Base-by-base conservation (phyloP, 129 eudicot genomes). In the Flaveria sonorensis region DNA sequence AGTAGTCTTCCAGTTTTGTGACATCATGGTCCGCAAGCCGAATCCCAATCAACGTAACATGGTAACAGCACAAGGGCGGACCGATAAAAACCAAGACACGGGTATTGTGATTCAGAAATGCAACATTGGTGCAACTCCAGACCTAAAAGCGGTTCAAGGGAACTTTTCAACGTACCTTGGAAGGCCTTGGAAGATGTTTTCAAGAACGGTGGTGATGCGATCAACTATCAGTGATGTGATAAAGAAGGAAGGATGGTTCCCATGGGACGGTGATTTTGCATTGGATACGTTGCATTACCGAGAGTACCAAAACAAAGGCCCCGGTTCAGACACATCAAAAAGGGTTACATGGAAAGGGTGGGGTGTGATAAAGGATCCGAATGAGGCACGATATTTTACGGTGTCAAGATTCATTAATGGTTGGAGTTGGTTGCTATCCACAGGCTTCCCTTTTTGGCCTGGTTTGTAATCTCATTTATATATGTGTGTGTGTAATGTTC, bases 41-140 rank as follows among this genome's bases (percentile, higher is more conserved):
- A 74, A 72, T 73, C 52, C 62, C 5, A 53, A 42, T 3, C 96
- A 89, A 59, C 45, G 73, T 56, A 89, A 89, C 71, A 87, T 80
- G 85, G 74, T 85, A 28, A 89, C 92, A 0, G 89, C 96, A 8
- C 96, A 89, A 74, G 91, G 87, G 15, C 70, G 96, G 24, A 85
- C 79, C 1, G 89, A 81, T 68, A 84, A 79, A 13, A 83, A 85
- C 73, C 87, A 85, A 65, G 81, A 73, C 78, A 89, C 89, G 0
- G 96, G 91, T 6, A 87, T 84, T 15, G 83, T 86, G 4, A 85
- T 89, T 64, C 96, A 89, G 2, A 79, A 78, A 11, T 87, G 89
- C 42, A 66, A 23, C 32, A 83, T 89, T 15, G 26, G 10, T 10
- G 85, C 92, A 0, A 69, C 81, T 42, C 51, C 82, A 0, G 96